Conservation (phyloP, 768 basidiomycete species). For the Termitomyces sp. region DNA sequence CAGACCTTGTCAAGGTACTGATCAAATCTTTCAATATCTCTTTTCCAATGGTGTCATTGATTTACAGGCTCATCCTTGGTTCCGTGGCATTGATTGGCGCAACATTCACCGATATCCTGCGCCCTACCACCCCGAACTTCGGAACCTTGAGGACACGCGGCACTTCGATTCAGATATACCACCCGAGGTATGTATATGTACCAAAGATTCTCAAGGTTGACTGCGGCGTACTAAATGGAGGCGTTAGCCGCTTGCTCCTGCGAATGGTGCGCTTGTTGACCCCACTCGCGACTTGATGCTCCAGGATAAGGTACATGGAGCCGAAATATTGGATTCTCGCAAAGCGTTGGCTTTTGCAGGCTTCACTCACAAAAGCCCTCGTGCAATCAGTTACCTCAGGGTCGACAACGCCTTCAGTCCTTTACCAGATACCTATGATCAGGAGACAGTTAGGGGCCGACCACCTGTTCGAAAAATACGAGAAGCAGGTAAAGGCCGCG, state of each 20-base stretch:
- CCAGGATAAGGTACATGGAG: conserved; percentile 80
- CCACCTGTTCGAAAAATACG: conserved; percentile 58
- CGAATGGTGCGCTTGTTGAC: conserved; percentile 80
- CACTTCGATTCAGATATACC: conserved; percentile 97
- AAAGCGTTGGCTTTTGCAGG: conserved; percentile 91
- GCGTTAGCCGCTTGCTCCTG: conserved; percentile 83
- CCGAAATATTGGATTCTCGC: conserved; percentile 82
- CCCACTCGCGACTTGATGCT: conserved; percentile 89
- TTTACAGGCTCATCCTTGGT: conserved; percentile 80
- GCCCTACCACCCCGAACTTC: conserved; percentile 87
- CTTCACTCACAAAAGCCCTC: conserved; percentile 88
- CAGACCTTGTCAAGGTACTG: conserved; percentile 80
- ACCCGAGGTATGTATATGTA: conserved; percentile 60
- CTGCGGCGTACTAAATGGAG: conserved; percentile 16
- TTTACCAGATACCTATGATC: conserved; percentile 46
- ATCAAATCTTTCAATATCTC: not conserved
- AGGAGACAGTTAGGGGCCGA: conserved; percentile 59
- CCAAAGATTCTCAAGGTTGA: not conserved
- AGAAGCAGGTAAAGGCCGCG: conserved; percentile 68
- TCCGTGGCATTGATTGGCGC: conserved; percentile 86
- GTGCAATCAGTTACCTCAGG: conserved; percentile 70
- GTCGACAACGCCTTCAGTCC: conserved; percentile 71
- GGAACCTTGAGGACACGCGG: conserved; percentile 79
- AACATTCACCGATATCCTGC: conserved; percentile 81
- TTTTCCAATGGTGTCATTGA: conserved; percentile 4